Percentiles rank a stretch among this genome's conserved stretches.
phyloP scores from a whole-genome alignment of 2,329 filamentous ascomycete species.

The Ciborinia camelliae region DNA sequence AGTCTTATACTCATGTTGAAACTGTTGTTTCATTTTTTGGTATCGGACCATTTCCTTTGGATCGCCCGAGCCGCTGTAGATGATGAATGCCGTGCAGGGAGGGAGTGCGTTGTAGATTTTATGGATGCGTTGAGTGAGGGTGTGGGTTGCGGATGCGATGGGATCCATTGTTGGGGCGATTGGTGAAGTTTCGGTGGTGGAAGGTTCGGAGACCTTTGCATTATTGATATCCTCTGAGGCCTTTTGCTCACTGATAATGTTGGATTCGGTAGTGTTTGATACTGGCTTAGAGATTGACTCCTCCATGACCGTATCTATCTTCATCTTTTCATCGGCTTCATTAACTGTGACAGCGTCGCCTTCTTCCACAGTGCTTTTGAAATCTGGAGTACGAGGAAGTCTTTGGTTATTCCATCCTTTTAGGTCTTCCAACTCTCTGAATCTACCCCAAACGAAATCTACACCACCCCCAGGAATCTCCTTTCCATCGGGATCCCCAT shows the following conservation, averaged over 20 bases:
- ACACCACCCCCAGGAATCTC: slow-evolving; percentile 58
- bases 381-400: slow-evolving; percentile 11
- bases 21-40: slow-evolving; percentile 57
- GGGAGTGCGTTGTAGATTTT: slow-evolving; percentile 57
- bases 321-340: background rate
- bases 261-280: background rate
- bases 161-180: background rate
- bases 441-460: slow-evolving; percentile 64
- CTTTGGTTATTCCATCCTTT: slow-evolving; percentile 64
- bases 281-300: background rate
- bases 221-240: background rate
- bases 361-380: background rate
- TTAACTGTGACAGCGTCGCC: background rate
- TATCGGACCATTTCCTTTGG: slow-evolving; percentile 63
- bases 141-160: slow-evolving; percentile 23
- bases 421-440: slow-evolving; percentile 62
- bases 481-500: slow-evolving; percentile 55
- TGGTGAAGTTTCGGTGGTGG: background rate
- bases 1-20: slow-evolving; percentile 62
- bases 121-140: slow-evolving; percentile 46
- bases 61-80: slow-evolving; percentile 65
- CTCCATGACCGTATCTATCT: background rate
- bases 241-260: background rate
- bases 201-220: background rate
- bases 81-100: slow-evolving; percentile 61